Evolutionary conservation across 768 basidiomycete species (phyloP), one percentile per base, ranked within the genome.

Genomic region (Kwoniella mangroviensis): DNA sequence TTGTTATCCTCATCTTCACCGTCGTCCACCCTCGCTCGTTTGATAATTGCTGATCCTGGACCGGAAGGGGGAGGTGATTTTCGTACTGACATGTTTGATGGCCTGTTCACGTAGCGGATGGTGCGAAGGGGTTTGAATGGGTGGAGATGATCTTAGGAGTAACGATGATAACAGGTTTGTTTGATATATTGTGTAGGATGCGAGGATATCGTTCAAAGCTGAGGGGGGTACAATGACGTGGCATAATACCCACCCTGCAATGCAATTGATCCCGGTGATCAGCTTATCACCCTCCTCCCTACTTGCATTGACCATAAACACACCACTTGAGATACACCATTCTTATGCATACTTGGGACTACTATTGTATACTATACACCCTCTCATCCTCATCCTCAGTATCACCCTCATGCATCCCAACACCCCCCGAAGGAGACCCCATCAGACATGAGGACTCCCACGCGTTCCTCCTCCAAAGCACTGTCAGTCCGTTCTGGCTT

Each of bases 21-120:
- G 51, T 79, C 75, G 42, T 81, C 77, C 13, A 81, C 81, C 4
- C 81, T 65, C 12, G 79, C 81, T 54, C 80, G 70, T 67, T 83
- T 83, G 45, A 75, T 69, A 6, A 83, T 63, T 4, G 82, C 82
- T 45, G 63, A 65, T 15, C 76, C 78, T 49, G 71, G 70, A 9
- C 74, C 78, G 21, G 75, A 43, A 17, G 77, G 78, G 11, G 81
- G 77, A 12, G 81, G 75, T 24, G 78, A 79, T 78, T 80, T 80
- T 12, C 79, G 67, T 68, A 79, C 75, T 42, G 79, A 80, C 81
- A 82, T 82, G 49, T 3, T 34, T 28, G 34, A 28, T 17, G 11
- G 34, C 17, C 11, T n/a, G n/a, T n/a, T n/a, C n/a, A n/a, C n/a
- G n/a, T n/a, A n/a, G n/a, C n/a, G n/a, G n/a, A n/a, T n/a, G n/a